These are phyloP conservation scores for Stylonectria norvegica DNA, from an alignment of 2,329 filamentous ascomycete species.

Conservation along the genomic window DNA sequence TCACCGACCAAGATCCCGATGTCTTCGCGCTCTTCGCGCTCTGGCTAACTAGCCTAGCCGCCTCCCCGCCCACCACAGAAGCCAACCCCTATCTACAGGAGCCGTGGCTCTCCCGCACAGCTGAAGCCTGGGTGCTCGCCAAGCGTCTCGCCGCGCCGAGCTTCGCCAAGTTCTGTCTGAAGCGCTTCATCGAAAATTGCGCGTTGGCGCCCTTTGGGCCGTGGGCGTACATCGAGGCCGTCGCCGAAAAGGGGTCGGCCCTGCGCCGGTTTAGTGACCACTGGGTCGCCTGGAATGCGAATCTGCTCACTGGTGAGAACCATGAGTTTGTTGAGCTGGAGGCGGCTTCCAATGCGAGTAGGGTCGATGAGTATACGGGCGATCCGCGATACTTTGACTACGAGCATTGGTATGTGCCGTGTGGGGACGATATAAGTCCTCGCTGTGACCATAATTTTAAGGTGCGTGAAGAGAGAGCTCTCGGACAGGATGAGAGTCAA, in stretches of 20 bases:
- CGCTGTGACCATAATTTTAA: background rate
- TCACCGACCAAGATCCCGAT: background rate
- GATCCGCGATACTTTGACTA: background rate
- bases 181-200: constrained; percentile 1
- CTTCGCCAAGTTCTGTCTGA: background rate
- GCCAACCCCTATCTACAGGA: background rate
- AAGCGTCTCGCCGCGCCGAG: background rate
- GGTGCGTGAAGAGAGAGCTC: too few species aligned
- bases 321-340: background rate
- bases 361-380: background rate
- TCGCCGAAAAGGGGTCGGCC: background rate
- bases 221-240: background rate
- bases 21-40: background rate
- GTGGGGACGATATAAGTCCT: background rate
- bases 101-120: background rate
- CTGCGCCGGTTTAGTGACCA: constrained; percentile 3
- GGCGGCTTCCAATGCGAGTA: background rate
- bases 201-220: background rate
- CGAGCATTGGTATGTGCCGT: constrained; percentile 1
- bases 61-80: background rate
- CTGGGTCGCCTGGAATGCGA: constrained; percentile 1
- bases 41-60: background rate
- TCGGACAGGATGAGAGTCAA: too few species aligned
- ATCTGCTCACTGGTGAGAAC: background rate
- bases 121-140: background rate